Evolutionary conservation across 768 basidiomycete genomes (phyloP).

Genomic region (Vishniacozyma victoriae): DNA sequence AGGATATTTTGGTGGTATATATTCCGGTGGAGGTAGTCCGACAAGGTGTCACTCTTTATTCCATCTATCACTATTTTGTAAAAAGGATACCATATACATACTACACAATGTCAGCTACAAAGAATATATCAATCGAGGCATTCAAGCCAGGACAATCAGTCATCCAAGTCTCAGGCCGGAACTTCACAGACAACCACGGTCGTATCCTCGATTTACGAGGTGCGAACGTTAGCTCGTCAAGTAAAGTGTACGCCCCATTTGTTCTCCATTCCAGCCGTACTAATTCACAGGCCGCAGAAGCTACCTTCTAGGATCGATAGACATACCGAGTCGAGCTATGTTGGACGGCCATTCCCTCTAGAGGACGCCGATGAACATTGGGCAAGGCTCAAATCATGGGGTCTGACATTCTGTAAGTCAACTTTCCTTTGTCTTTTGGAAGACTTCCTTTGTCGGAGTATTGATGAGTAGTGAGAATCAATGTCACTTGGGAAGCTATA

Average conservation of each 20-base stretch:
- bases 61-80: too few species aligned
- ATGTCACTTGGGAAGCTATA: slow-evolving; percentile 94
- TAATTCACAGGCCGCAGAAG: not conserved
- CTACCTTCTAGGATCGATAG: slow-evolving; percentile 13
- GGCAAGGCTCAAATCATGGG: slow-evolving; percentile 74
- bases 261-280: not conserved
- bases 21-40: too few species aligned
- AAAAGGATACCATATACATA: not conserved
- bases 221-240: slow-evolving; percentile 74
- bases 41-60: too few species aligned
- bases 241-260: slow-evolving; percentile 63
- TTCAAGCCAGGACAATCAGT: slow-evolving; percentile 7
- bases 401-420: slow-evolving; percentile 72
- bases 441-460: not conserved
- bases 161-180: slow-evolving; percentile 61
- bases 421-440: not conserved
- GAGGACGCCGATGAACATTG: slow-evolving; percentile 82
- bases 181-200: slow-evolving; percentile 74
- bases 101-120: not conserved
- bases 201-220: slow-evolving; percentile 76
- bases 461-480: slow-evolving; percentile 65
- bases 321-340: slow-evolving; percentile 54
- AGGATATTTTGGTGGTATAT: too few species aligned
- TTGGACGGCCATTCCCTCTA: slow-evolving; percentile 84
- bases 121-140: not conserved